Evolutionary conservation across 2,329 filamentous ascomycete genomes (phyloP).

Genomic region (Aspergillus terreus): DNA sequence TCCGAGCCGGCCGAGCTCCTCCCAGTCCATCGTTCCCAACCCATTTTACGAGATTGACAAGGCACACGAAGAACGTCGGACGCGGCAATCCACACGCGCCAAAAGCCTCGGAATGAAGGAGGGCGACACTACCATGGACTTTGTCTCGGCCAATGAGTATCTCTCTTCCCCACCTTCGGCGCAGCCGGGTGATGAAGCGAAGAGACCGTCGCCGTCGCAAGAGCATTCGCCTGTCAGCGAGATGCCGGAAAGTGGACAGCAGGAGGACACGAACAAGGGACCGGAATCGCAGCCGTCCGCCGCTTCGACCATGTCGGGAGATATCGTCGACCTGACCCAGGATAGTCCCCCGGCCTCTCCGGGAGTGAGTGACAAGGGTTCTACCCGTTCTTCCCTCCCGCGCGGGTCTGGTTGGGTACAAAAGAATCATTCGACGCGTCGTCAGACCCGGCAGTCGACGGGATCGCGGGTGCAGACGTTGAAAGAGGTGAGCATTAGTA

Average conservation of each 20-base stretch:
- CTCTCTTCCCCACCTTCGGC: slow-evolving; percentile 9
- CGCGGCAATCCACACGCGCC: slow-evolving; percentile 4
- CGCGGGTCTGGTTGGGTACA: slow-evolving; percentile 28
- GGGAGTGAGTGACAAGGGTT: slow-evolving; percentile 27
- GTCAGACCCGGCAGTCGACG: slow-evolving; percentile 20
- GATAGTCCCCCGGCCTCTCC: slow-evolving; percentile 29
- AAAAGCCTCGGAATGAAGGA: slow-evolving; percentile 2
- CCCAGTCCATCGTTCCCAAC: slow-evolving; percentile 22
- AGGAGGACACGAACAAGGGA: neutral
- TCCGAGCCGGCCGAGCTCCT: slow-evolving; percentile 3
- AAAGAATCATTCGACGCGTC: slow-evolving; percentile 17
- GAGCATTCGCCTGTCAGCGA: slow-evolving; percentile 11
- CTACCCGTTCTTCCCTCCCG: slow-evolving; percentile 26
- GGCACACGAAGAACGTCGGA: slow-evolving; percentile 13
- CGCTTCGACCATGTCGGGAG: slow-evolving; percentile 11
- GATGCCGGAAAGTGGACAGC: slow-evolving; percentile 8
- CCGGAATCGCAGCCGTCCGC: neutral
- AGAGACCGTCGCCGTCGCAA: slow-evolving; percentile 2
- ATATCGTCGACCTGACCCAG: slow-evolving; percentile 36
- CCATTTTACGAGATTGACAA: slow-evolving; percentile 30
- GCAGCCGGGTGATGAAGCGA: neutral
- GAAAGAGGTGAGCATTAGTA: slow-evolving; percentile 19
- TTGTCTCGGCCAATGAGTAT: slow-evolving; percentile 3
- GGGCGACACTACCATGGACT: slow-evolving; percentile 5
- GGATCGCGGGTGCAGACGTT: slow-evolving; percentile 12